phyloP scores from a whole-genome alignment of 148 eudicot genomes.

The Selenicereus undatus region DNA sequence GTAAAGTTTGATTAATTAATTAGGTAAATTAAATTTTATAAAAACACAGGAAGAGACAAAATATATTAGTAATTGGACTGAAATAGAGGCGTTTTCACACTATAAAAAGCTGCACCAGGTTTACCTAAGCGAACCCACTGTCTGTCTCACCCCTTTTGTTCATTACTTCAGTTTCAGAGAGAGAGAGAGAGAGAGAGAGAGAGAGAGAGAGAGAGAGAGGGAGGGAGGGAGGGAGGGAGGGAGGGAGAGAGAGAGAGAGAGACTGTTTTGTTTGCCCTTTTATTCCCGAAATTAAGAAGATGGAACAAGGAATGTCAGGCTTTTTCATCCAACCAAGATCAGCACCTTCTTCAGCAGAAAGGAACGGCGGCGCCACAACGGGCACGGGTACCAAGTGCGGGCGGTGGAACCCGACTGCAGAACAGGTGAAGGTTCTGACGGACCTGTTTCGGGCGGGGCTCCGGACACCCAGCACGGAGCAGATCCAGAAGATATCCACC shows the following conservation, averaged over 20 bases:
- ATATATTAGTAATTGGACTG: conserved; percentile 3
- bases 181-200: background rate
- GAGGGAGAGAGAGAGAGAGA: background rate
- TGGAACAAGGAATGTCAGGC: conserved; percentile 57
- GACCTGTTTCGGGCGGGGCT: conserved; percentile 56
- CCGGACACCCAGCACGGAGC: conserved; percentile 58
- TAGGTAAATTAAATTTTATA: background rate
- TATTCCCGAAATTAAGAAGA: background rate
- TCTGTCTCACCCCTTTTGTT: conserved; percentile 3
- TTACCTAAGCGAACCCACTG: background rate
- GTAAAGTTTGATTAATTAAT: background rate
- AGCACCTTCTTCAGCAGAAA: conserved; percentile 21
- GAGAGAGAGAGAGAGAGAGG: too few species aligned
- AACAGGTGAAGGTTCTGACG: conserved; percentile 57
- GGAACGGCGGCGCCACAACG: conserved; percentile 19
- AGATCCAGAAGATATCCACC: conserved; percentile 59
- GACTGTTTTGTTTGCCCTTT: background rate
- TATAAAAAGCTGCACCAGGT: conserved; percentile 25
- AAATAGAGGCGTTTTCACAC: conserved; percentile 10
- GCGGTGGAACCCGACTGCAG: conserved; percentile 88
- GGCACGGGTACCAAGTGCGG: conserved; percentile 60
- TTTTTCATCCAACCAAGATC: conserved; percentile 50
- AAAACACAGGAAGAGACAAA: conserved; percentile 18
- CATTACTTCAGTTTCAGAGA: conserved; percentile 2
- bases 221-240: too few species aligned